These are phyloP conservation scores for Boehmeria nivea DNA, from an alignment of 306 rosid species.

Conservation along the genomic window DNA sequence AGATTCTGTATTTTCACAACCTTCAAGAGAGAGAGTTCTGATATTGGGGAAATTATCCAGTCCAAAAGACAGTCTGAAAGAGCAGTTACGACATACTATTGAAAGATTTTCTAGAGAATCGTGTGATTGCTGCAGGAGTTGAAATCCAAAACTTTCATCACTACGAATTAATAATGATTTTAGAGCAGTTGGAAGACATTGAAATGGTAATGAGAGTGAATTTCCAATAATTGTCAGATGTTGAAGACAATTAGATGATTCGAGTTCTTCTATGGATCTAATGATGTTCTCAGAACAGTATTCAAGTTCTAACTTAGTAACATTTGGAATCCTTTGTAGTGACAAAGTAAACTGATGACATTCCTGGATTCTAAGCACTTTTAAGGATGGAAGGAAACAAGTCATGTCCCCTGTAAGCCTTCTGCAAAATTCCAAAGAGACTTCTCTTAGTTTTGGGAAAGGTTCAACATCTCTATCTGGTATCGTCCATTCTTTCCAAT, in stretches of 20 bases:
- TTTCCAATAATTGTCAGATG: background rate
- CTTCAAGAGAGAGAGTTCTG: background rate
- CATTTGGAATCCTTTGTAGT: conserved; percentile 12
- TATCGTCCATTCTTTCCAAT: conserved; percentile 6
- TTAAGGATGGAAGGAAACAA: background rate
- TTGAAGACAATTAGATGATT: conserved; percentile 3
- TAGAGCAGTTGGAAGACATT: too few relatives aligned
- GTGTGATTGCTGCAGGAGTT: too few relatives aligned
- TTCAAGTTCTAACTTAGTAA: background rate
- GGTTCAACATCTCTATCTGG: background rate
- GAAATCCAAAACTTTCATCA: too few relatives aligned
- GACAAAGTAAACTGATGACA: too few relatives aligned
- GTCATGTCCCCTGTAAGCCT: background rate
- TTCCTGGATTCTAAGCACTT: too few relatives aligned
- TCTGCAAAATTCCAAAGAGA: background rate
- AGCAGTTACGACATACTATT: too few relatives aligned
- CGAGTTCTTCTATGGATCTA: background rate
- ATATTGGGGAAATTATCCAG: conserved; percentile 5
- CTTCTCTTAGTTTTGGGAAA: conserved; percentile 1
- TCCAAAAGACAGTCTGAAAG: too few relatives aligned
- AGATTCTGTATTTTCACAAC: too few relatives aligned
- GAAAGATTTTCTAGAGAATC: too few relatives aligned
- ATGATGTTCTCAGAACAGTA: background rate
- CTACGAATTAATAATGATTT: too few relatives aligned
- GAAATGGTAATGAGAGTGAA: too few relatives aligned